Evolutionary conservation across 1,284 basidiomycete species (phyloP), one percentile per base, ranked within the genome.

Genomic region (Cryptococcus sp.): DNA sequence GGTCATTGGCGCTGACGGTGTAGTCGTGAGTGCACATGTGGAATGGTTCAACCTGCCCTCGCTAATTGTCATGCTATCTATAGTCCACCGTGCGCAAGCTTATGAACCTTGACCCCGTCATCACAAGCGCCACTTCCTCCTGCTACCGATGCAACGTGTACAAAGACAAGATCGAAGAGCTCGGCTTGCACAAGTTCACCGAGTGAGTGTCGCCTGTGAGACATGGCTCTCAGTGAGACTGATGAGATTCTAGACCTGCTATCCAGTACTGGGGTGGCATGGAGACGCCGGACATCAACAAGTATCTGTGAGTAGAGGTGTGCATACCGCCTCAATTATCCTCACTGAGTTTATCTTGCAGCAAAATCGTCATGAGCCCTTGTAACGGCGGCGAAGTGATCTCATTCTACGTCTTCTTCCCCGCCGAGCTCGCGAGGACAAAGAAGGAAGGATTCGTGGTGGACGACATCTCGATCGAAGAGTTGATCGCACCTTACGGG

Each of bases 221-320:
- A n/a, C n/a, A n/a, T n/a, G n/a, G n/a, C n/a, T n/a, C n/a, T n/a
- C n/a, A n/a, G 17, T 25, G 22, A 11, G 11, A 27, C n/a, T 47
- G 35, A 57, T 22, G 16, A 30, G 17, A 16, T 13, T 15, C 22
- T 30, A 55, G 57, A 22, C 53, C 61, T n/a, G 73, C 75, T 15
- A 76, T 74, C 43, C 77, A 79, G 62, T 79, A 76, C 71, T 79
- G 78, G 78, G 78, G 78, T 22, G 78, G 78, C 19, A 63, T 63
- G 58, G 50, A 54, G 39, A 57, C 58, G 39, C 58, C 50, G 10
- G 67, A 65, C 57, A 56, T 63, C 56, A 69, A 67, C 61, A 68
- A 68, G 55, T 66, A 66, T 50, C 58, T 68, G 23, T 57, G 27
- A 51, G 55, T 45, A 13, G n/a, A n/a, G 23, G 2, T 3, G 6